A percentile compares a stretch with the other conserved stretches of the same genome.
These are phyloP conservation scores for Naganishia randhawae DNA, from an alignment of 768 basidiomycete species.

Conservation along the genomic window DNA sequence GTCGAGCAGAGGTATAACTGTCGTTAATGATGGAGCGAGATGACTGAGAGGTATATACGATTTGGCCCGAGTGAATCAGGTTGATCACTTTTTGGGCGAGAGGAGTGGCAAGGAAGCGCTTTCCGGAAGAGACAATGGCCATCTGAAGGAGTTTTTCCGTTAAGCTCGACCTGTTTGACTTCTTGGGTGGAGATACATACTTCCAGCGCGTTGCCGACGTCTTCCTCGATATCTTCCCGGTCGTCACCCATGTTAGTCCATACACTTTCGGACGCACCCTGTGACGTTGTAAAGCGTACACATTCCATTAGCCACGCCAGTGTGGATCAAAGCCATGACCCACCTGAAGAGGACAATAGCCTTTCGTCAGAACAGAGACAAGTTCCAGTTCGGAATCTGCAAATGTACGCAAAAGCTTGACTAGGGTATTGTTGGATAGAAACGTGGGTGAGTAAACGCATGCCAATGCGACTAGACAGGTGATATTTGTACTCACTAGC, in stretches of 20 bases:
- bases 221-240: conserved; percentile 61
- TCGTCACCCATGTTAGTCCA: conserved; percentile 60
- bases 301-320: neutral
- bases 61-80: conserved; percentile 69
- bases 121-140: conserved; percentile 80
- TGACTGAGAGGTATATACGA: conserved; percentile 53
- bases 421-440: conserved; percentile 27
- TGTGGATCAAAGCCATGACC: conserved; percentile 53
- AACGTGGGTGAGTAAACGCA: neutral
- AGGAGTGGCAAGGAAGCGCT: conserved; percentile 74
- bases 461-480: conserved; percentile 2
- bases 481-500: conserved; percentile 54
- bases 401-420: conserved; percentile 75
- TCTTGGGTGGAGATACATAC: conserved; percentile 53
- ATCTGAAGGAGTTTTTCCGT: conserved; percentile 56
- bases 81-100: conserved; percentile 81
- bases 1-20: conserved; percentile 63
- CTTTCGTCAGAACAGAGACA: conserved; percentile 71
- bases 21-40: conserved; percentile 78
- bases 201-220: conserved; percentile 75
- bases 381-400: conserved; percentile 68
- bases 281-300: neutral
- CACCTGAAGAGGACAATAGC: conserved; percentile 80
- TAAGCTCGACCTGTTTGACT: neutral
- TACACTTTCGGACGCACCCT: conserved; percentile 65